Evolutionary conservation across 1,284 basidiomycete genomes (phyloP), one percentile per base, ranked within the genome.

Genomic region (Pseudozyma tsukubaensis): DNA sequence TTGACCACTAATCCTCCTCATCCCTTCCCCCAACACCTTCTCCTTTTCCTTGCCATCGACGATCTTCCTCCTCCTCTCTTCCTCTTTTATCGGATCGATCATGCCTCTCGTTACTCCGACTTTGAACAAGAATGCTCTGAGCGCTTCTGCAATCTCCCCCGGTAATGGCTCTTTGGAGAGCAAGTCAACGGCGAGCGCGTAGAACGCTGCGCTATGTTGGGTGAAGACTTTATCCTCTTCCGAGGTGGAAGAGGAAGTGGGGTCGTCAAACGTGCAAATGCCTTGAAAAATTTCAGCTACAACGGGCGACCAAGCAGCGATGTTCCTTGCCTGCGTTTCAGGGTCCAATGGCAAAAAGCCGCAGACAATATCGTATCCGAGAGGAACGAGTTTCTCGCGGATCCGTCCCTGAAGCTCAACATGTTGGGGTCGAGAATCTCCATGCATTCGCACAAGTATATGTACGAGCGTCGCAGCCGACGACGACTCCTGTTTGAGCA

Each of bases 401-500:
- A 98, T 92, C 80, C 94, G 92, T 21, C 89, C 89, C 51, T 93
- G 88, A 48, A 91, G 90, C 24, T 90, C 90, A 75, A 92, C 90
- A 83, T 97, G 93, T 64, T 93, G 92, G 1, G 90, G 87, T 32
- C 95, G 89, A n/a, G 89, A 87, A 85, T 99, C 97, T 61, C 91
- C 91, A 85, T 99, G 97, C 94, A 99, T 97, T 44, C 91, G 89
- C 50, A 97, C 86, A 44, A 99, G 87, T 3, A 98, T 90, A 79
- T 94, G 93, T 50, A 99, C 94, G 44, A 99, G 88, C 0, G 95
- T 99, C 5, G 96, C 90, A 35, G 97, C 97, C 79, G 94, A 95
- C 64, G 92, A 94, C 32, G 95, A 97, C 86, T 99, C 97, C 83
- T 99, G 97, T 86, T 99, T 98, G 65, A 99, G 87, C 50, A 99